A percentile compares a stretch with the other conserved stretches of the same genome.
Conservation (phyloP, 2,329 filamentous ascomycete species). For the Penicillium sp. region DNA sequence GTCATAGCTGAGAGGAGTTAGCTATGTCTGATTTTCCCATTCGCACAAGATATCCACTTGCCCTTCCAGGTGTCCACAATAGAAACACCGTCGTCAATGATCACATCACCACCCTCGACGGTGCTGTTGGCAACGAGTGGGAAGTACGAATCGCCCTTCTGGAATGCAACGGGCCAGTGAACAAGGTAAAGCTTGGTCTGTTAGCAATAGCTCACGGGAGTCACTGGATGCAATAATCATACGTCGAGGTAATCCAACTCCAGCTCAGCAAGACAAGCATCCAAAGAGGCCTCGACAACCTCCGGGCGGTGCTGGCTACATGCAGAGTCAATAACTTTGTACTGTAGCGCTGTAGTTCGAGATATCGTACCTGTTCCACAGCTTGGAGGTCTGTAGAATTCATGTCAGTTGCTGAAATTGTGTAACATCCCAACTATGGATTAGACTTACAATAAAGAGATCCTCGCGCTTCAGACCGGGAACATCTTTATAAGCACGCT, state of each 20-base stretch:
- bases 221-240: conserved; percentile 16
- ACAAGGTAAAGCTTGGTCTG: conserved; percentile 39
- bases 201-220: not conserved
- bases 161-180: conserved; percentile 50
- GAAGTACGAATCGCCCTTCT: conserved; percentile 46
- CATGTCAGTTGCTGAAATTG: not conserved
- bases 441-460: conserved; percentile 39
- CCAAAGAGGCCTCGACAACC: conserved; percentile 52
- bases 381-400: conserved; percentile 53
- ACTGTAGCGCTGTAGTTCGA: no score
- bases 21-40: not conserved
- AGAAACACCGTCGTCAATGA: conserved; percentile 48
- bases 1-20: conserved; percentile 39
- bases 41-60: conserved; percentile 13
- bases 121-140: conserved; percentile 44
- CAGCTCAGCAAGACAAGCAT: conserved; percentile 53
- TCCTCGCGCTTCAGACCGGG: conserved; percentile 44
- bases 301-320: conserved; percentile 48
- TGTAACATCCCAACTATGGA: not conserved
- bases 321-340: conserved; percentile 2
- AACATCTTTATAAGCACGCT: conserved; percentile 39
- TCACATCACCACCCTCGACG: conserved; percentile 40
- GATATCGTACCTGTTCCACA: conserved; percentile 52
- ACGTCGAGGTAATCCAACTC: conserved; percentile 57
- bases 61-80: conserved; percentile 46